Evolutionary conservation across 495 filamentous ascomycete genomes (phyloP), one percentile per base, ranked within the genome.

Genomic region (Xylaria acuta): DNA sequence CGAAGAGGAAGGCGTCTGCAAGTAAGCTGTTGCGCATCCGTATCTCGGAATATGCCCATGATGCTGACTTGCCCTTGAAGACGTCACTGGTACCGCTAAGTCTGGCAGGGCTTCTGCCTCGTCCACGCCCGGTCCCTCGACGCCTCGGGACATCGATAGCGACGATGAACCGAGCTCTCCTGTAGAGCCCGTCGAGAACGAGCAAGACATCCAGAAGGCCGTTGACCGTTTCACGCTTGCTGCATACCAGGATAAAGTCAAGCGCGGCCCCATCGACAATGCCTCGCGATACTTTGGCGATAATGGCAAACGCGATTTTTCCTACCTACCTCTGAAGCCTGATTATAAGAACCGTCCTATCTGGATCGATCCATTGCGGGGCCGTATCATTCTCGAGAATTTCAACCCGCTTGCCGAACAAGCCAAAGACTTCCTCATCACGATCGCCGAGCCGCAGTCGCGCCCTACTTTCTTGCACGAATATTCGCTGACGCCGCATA

Each of bases 381-480:
- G 93, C 56, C 90, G 90, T 72, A 95, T 99, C 78, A 94, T 96
- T 32, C 86, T 98, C n/a, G 96, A 99, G 85, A 97, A 93, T 73
- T 98, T 98, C 84, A 94, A 91, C 41, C 92, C 94, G 1, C 82
- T 95, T 51, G 92, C 94, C 27, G 86, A 90, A 43, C 91, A 95
- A 77, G 96, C 94, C 3, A 93, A 97, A 74, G 94, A 97, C 79
- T 98, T 99, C 81, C 85, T 99, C 69, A 97, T 95, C 64, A 97
- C 95, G 53, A 94, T 99, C 75, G 94, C 95, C 47, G 96, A 99
- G 82, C 96, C 96, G 53, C 84, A 93, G 73, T 97, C 94, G 32
- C 89, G 96, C 45, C 95, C 96, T 54, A 90, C 87, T 12, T 94
- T 92, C 77, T 85, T 99, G 16, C 97, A 98, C 80, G 96, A 99